Base-by-base conservation (phyloP, 2,329 filamentous ascomycete genomes). In the Botryosphaeria dothidea region DNA sequence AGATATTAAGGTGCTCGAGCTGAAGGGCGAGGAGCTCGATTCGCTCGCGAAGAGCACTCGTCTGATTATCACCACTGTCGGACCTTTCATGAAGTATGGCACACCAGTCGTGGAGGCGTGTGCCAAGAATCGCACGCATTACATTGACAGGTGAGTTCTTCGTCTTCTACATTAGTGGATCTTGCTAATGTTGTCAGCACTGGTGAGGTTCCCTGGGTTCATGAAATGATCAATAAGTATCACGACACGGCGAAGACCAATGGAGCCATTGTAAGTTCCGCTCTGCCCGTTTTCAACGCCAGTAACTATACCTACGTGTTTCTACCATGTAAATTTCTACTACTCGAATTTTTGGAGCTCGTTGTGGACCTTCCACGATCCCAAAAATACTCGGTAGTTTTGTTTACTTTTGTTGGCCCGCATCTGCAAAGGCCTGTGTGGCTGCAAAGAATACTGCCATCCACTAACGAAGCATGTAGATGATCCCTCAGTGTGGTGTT, bases 71-170 rank as follows among this genome's bases (percentile, higher is more conserved):
- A 88, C 85, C 54, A 86, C 84, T 13, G 81, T 90, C 29, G 88
- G 88, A 1, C 87, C 87, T 0, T 91, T 87, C 73, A 82, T 86
- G 77, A 77, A 84, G 62, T 88, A 89, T 73, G 88, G 88, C n/a
- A 84, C 84, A 34, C 84, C 85, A 0, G 85, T 89, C 3, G 82
- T 91, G 8, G 85, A 87, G 69, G 88, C 88, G 6, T 90, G 88
- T 71, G 87, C 86, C 3, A 80, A 83, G 61, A 84, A 83, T 68
- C 88, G 88, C 5, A 90, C 88, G 3, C 88, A 90, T 73, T 90
- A 90, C 70, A 75, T 90, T 63, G 88, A 90, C 73, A 85, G 83
- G 79, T 83, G 70, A 70, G 79, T 64, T 19, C 4, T 41, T 9
- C 19, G 34, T n/a, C n/a, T 13, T 9, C 43, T n/a, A 11, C 58